Base-by-base conservation (phyloP, 306 rosid genomes). In the Crotalaria pallida region DNA sequence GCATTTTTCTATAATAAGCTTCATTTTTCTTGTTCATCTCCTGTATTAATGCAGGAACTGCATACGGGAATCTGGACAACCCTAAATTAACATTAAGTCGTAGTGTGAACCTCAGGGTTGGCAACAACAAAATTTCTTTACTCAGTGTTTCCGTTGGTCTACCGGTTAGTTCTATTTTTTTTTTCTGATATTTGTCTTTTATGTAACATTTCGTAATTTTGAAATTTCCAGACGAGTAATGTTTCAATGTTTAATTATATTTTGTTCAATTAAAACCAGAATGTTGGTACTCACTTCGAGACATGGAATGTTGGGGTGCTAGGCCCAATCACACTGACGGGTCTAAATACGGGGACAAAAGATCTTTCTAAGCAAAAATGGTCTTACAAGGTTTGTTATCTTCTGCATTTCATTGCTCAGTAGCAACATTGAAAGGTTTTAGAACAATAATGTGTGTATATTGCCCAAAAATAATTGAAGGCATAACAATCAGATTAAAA, bases 131-230 rank as follows among this genome's bases (percentile, higher is more conserved):
- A 84, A 79, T 95, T 74, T 91, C 97, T 38, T 76, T 95, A 65
- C 84, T 91, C n/a, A 95, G 97, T 34, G 81, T 82, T 60, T 78
- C 97, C 0, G 97, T 95, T 0, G 99, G 99, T 67, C 96, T 95
- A 27, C 83, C 96, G 86, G 99, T 91, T 77, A 82, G 99, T 89
- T 73, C 19, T 73, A 31, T 38, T n/a, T n/a, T n/a, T n/a, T 65
- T 65, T 67, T 50, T 49, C 45, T 23, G 18, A n/a, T 33, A 12
- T 73, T 23, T 6, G 0, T 29, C 3, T 58, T 52, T 55, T 77
- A 26, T 67, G 38, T 65, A 59, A 58, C 61, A 47, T 24, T 26
- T 71, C 62, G n/a, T 31, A 10, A 38, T 55, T 26, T 71, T 65
- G n/a, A 26, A 10, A 38, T 55, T 49, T 36, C 22, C 26, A 71